A percentile compares a stretch with the other conserved stretches of the same genome.
Evolutionary conservation across 2,329 filamentous ascomycete genomes (phyloP).

Genomic region (Dactylellina leptospora): DNA sequence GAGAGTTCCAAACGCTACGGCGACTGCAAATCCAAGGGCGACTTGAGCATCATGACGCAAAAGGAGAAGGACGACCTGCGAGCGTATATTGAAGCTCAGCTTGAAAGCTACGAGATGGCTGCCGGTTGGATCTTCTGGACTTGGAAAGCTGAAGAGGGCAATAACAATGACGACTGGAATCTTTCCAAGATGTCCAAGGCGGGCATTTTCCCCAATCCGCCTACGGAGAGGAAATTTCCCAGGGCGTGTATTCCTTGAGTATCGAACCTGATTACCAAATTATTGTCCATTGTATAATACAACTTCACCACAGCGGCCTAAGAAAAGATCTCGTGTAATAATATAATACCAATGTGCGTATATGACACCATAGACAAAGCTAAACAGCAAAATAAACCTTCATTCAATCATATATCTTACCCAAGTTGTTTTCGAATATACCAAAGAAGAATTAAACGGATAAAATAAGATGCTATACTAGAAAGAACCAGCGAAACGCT

Average conservation of each 20-base stretch:
- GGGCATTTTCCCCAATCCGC: constrained; percentile 33
- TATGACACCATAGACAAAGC: not conserved
- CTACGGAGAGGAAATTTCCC: no score
- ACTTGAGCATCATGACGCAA: constrained; percentile 14
- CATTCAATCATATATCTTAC: constrained; percentile 2
- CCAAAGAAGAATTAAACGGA: not conserved
- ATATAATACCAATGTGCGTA: not conserved
- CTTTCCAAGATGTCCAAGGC: constrained; percentile 21
- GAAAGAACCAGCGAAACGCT: not conserved
- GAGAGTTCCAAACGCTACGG: constrained; percentile 62
- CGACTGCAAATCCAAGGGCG: constrained; percentile 14
- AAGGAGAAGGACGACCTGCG: constrained; percentile 42
- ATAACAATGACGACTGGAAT: constrained; percentile 61
- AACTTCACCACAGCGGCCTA: no score
- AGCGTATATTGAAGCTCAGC: constrained; percentile 65
- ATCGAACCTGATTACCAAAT: no score
- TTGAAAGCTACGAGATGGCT: constrained; percentile 65
- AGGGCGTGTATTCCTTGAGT: no score
- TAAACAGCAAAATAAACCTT: not conserved
- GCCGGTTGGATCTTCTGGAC: constrained; percentile 70
- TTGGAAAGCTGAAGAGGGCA: constrained; percentile 68
- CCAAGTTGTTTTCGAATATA: not conserved
- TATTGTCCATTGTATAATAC: no score
- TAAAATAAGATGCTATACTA: not conserved
- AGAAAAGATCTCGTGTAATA: not conserved